Evolutionary conservation across 1,284 basidiomycete species (phyloP).

Genomic region (Heimioporus retisporus): DNA sequence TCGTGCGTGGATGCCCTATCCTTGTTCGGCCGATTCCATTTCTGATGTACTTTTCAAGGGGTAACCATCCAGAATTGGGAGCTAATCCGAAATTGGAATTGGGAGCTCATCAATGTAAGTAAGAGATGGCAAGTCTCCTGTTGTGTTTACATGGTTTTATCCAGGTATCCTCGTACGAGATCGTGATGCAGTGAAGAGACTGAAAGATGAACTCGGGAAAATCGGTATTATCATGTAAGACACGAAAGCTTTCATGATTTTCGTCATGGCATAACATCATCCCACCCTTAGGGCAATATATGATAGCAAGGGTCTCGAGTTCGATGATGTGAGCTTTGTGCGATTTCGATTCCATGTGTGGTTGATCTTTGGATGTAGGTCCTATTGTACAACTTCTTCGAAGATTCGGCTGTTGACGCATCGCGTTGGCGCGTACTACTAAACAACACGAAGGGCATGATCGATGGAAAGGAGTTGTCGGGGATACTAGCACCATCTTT

Average conservation of each 20-base stretch:
- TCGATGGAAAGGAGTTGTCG: slow-evolving; percentile 22
- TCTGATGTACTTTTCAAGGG: slow-evolving; percentile 43
- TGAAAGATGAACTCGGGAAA: slow-evolving; percentile 67
- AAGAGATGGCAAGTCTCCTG: background rate
- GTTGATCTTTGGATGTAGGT: slow-evolving; percentile 55
- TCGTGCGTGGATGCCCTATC: slow-evolving; percentile 44
- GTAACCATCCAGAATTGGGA: slow-evolving; percentile 69
- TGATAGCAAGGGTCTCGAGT: slow-evolving; percentile 81
- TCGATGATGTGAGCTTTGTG: slow-evolving; percentile 64
- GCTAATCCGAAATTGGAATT: too few species aligned
- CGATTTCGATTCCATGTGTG: background rate
- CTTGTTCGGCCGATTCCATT: background rate
- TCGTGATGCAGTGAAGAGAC: slow-evolving; percentile 58
- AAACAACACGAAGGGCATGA: slow-evolving; percentile 48
- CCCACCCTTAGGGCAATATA: slow-evolving; percentile 66
- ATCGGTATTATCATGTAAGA: slow-evolving; percentile 71
- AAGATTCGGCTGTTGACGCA: slow-evolving; percentile 63
- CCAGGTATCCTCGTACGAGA: slow-evolving; percentile 78
- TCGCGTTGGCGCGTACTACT: slow-evolving; percentile 71
- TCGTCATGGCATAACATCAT: background rate
- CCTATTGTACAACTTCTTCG: slow-evolving; percentile 77
- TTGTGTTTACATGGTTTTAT: slow-evolving; percentile 1
- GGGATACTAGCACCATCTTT: slow-evolving; percentile 57
- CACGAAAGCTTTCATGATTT: background rate
- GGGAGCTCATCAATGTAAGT: slow-evolving; percentile 77